These are phyloP conservation scores for Nowakowskiella sp. DNA, from an alignment of 192 early-diverging fungal species.

Conservation along the genomic window DNA sequence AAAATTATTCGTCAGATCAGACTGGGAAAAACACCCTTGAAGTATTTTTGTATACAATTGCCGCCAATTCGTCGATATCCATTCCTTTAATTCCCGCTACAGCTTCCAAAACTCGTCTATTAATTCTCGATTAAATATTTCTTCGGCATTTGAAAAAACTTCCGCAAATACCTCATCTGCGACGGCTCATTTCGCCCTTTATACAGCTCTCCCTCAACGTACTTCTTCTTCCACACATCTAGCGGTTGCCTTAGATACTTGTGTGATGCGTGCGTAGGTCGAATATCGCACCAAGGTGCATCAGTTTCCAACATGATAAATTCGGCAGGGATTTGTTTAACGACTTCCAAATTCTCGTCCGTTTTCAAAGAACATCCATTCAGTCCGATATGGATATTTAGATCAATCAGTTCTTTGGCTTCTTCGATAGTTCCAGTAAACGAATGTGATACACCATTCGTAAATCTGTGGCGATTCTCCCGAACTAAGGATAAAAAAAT, in stretches of 20 bases:
- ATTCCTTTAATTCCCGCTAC: slow-evolving; percentile 53
- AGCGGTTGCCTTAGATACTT: slow-evolving; percentile 28
- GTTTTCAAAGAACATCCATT: slow-evolving; percentile 95
- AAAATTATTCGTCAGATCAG: no score
- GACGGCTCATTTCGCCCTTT: no score
- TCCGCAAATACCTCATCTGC: no score
- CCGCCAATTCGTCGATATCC: slow-evolving; percentile 46
- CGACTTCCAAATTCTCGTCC: slow-evolving; percentile 69
- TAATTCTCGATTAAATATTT: no score
- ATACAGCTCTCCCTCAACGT: slow-evolving; percentile 52
- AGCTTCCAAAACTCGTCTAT: slow-evolving; percentile 60
- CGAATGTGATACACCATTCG: slow-evolving; percentile 79
- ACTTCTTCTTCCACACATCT: slow-evolving; percentile 66
- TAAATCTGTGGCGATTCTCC: slow-evolving; percentile 52
- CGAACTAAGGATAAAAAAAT: slow-evolving; percentile 30
- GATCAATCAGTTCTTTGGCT: slow-evolving; percentile 43
- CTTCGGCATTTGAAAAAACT: no score
- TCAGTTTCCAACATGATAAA: slow-evolving; percentile 85
- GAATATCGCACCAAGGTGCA: slow-evolving; percentile 85
- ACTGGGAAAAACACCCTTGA: slow-evolving; percentile 59
- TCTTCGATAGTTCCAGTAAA: slow-evolving; percentile 73
- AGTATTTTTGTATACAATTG: slow-evolving; percentile 60
- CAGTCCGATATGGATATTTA: slow-evolving; percentile 85
- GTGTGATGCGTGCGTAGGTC: slow-evolving; percentile 76
- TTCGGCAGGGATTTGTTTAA: slow-evolving; percentile 65